Conservation (phyloP, 495 filamentous ascomycete species). For the Astrothelium subdiscretum region DNA sequence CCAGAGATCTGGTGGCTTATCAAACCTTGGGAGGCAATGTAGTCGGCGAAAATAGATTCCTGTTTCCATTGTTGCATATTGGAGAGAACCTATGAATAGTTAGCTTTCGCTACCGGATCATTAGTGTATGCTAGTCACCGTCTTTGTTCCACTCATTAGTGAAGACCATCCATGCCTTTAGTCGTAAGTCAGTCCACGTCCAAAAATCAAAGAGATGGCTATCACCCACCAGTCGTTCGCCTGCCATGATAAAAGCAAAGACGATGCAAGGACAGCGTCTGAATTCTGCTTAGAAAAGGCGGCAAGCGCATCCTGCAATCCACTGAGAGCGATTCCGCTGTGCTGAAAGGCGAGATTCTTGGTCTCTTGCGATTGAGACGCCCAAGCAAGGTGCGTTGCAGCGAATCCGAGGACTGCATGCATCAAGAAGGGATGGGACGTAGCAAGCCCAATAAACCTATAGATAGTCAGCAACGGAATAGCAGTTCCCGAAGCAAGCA, state of each 20-base stretch:
- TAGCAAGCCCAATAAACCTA: conserved; percentile 76
- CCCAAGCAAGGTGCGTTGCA: conserved; percentile 78
- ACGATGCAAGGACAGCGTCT: conserved; percentile 86
- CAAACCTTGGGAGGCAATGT: conserved; percentile 63
- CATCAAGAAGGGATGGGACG: conserved; percentile 80
- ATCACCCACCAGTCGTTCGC: conserved; percentile 81
- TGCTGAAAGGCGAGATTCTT: conserved; percentile 80
- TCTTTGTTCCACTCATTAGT: conserved; percentile 82
- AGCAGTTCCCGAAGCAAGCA: neutral
- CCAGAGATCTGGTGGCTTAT: conserved; percentile 5
- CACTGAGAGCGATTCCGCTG: conserved; percentile 70
- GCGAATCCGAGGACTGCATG: conserved; percentile 82
- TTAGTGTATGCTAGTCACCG: conserved; percentile 40
- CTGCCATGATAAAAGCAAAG: conserved; percentile 90
- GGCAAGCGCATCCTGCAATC: conserved; percentile 75
- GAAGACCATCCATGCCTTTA: conserved; percentile 81
- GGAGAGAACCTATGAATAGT: conserved; percentile 55
- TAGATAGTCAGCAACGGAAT: conserved; percentile 9
- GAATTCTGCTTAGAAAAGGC: conserved; percentile 77
- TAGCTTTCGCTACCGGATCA: neutral
- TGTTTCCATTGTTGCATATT: conserved; percentile 91
- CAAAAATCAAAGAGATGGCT: neutral
- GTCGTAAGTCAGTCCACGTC: conserved; percentile 24
- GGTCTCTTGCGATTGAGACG: conserved; percentile 69
- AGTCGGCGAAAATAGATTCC: conserved; percentile 72